These are phyloP conservation scores for Plasmodium vivax DNA, from an alignment of 169 alveolate genomes.

Conservation along the genomic window DNA sequence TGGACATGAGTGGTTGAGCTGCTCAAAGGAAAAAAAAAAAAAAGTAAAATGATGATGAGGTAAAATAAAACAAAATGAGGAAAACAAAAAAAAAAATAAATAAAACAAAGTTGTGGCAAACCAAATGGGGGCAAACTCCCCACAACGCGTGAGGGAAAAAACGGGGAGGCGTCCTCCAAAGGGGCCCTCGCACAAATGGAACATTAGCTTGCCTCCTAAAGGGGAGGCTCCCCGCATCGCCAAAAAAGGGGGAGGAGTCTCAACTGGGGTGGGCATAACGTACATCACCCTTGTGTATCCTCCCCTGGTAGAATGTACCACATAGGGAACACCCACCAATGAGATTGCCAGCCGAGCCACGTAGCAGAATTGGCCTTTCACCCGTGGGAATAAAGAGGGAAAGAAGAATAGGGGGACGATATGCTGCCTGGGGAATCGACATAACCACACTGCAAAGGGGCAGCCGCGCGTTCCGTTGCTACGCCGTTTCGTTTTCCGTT, in stretches of 20 bases:
- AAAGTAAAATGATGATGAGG: too few species aligned
- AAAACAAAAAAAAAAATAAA: too few species aligned
- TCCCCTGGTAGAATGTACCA: neutral
- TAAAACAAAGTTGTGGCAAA: too few species aligned
- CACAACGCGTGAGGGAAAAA: neutral
- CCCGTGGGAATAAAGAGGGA: neutral
- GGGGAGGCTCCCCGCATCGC: too few species aligned
- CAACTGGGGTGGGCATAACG: too few species aligned
- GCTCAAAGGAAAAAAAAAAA: neutral
- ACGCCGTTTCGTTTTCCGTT: neutral
- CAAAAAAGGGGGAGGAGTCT: too few species aligned
- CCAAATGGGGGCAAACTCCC: too few species aligned
- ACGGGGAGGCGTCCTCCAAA: neutral
- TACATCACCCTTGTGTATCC: neutral
- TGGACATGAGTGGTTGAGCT: neutral
- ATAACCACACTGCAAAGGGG: neutral
- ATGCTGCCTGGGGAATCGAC: neutral
- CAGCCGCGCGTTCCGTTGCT: neutral
- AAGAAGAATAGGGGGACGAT: neutral
- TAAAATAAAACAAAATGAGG: neutral
- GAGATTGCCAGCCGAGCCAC: too few species aligned
- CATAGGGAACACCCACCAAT: neutral
- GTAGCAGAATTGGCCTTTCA: too few species aligned
- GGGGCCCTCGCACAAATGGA: neutral
- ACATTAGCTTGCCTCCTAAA: neutral